Conservation (phyloP, 352 stramenopile genomes). For the Globisporangium barbulae region DNA sequence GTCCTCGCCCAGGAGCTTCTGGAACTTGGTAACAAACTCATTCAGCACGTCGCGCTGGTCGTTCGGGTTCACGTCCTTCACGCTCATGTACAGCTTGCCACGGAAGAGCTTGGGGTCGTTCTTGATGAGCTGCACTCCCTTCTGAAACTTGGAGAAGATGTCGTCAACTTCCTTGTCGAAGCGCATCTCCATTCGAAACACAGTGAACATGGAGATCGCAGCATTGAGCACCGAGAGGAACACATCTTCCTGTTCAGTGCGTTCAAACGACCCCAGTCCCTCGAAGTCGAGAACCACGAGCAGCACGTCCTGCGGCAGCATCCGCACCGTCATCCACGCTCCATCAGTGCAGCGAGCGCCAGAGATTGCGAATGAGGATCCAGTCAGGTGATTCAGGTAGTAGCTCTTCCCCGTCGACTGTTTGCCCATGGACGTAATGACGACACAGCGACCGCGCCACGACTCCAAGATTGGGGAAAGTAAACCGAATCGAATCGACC, state of each 20-base stretch:
- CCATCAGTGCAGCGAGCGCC: conserved; percentile 60
- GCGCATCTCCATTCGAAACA: conserved; percentile 80
- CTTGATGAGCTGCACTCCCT: conserved; percentile 60
- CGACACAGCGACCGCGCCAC: conserved; percentile 9
- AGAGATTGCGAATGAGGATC: conserved; percentile 67
- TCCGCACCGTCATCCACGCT: conserved; percentile 55
- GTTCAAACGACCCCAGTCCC: conserved; percentile 67
- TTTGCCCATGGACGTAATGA: conserved; percentile 13
- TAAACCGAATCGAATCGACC: conserved; percentile 15
- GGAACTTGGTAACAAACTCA: conserved; percentile 50
- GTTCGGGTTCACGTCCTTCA: conserved; percentile 76
- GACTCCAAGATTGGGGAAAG: conserved; percentile 11
- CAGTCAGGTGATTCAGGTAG: conserved; percentile 74
- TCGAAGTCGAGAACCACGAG: conserved; percentile 76
- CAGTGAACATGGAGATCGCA: conserved; percentile 65
- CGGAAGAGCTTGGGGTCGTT: conserved; percentile 54
- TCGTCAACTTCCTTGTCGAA: conserved; percentile 73
- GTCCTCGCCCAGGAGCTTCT: conserved; percentile 45
- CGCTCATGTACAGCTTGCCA: conserved; percentile 61
- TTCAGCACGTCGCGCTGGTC: conserved; percentile 41
- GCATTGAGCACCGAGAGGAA: conserved; percentile 77
- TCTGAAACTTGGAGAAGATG: conserved; percentile 68
- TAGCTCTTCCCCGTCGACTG: conserved; percentile 80
- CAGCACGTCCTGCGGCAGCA: conserved; percentile 37
- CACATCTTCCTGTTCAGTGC: conserved; percentile 69